phyloP scores from a whole-genome alignment of 2,329 filamentous ascomycete species.

The Sclerotiophoma versabilis region DNA sequence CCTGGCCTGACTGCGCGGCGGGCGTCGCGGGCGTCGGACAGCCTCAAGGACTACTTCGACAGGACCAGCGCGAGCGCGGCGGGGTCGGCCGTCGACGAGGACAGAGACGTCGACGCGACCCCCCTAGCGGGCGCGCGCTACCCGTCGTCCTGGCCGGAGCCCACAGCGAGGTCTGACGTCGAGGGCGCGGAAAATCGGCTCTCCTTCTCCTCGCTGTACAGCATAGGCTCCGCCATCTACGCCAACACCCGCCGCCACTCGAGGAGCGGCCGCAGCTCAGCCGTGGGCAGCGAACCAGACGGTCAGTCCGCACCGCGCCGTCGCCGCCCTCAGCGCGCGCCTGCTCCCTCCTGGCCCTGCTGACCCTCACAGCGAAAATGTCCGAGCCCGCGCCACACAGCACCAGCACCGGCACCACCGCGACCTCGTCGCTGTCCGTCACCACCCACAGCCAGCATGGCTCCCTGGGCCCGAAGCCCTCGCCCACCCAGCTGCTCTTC shows the following conservation, averaged over 20 bases:
- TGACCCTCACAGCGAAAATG: slow-evolving; percentile 32
- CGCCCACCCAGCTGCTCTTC: slow-evolving; percentile 48
- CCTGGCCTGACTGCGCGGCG: slow-evolving; percentile 41
- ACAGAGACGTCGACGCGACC: slow-evolving; percentile 53
- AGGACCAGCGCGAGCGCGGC: slow-evolving; percentile 28
- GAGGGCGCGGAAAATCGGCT: slow-evolving; percentile 65
- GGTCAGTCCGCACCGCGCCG: slow-evolving; percentile 34
- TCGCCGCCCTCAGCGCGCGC: background rate
- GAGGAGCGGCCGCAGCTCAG: slow-evolving; percentile 56
- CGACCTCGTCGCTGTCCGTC: slow-evolving; percentile 53
- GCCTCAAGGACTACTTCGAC: slow-evolving; percentile 45
- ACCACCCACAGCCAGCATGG: slow-evolving; percentile 56
- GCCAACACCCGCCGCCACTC: slow-evolving; percentile 61
- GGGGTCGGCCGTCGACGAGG: slow-evolving; percentile 59
- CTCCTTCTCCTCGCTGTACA: slow-evolving; percentile 77
- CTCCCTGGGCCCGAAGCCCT: slow-evolving; percentile 47
- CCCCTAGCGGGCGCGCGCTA: slow-evolving; percentile 27
- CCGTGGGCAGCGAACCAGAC: slow-evolving; percentile 55
- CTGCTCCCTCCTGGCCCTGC: slow-evolving; percentile 7
- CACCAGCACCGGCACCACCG: slow-evolving; percentile 51
- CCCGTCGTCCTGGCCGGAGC: slow-evolving; percentile 56
- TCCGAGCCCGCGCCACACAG: slow-evolving; percentile 36
- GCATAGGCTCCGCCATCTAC: slow-evolving; percentile 66
- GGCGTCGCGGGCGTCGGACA: slow-evolving; percentile 54
- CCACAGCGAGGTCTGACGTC: slow-evolving; percentile 55